These are phyloP conservation scores for Phaeosphaeriaceae sp. DNA, from an alignment of 2,329 filamentous ascomycete genomes.

Conservation along the genomic window DNA sequence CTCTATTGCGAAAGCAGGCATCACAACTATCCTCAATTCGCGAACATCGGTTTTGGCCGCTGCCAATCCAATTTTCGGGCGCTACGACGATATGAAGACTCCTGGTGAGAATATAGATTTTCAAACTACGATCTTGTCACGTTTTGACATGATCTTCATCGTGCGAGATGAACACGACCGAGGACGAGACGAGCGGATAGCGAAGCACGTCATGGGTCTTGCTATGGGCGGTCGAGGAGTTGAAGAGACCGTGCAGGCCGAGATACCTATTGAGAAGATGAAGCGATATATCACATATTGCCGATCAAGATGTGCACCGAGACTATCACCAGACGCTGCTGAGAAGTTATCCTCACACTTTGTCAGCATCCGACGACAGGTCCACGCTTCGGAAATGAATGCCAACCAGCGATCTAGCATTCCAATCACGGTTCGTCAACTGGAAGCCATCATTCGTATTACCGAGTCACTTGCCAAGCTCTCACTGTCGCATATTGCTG, in stretches of 20 bases:
- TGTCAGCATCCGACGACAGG: slow-evolving; percentile 91
- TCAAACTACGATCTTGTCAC: slow-evolving; percentile 95
- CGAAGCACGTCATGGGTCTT: slow-evolving; percentile 95
- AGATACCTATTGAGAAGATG: slow-evolving; percentile 96
- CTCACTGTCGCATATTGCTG: slow-evolving; percentile 82
- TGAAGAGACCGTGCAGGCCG: slow-evolving; percentile 82
- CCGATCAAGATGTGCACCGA: slow-evolving; percentile 90
- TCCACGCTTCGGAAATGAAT: slow-evolving; percentile 88
- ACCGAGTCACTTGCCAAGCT: slow-evolving; percentile 95
- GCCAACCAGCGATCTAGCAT: slow-evolving; percentile 91
- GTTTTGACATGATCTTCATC: slow-evolving; percentile 99
- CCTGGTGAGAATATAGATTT: slow-evolving; percentile 99
- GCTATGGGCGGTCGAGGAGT: slow-evolving; percentile 89
- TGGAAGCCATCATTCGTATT: slow-evolving; percentile 96
- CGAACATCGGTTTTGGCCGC: slow-evolving; percentile 93
- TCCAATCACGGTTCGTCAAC: slow-evolving; percentile 94
- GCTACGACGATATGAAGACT: slow-evolving; percentile 97
- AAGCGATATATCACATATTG: slow-evolving; percentile 97
- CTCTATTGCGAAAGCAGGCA: slow-evolving; percentile 97
- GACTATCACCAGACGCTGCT: slow-evolving; percentile 85
- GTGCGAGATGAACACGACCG: slow-evolving; percentile 94
- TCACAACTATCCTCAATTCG: slow-evolving; percentile 96
- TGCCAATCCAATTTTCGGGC: slow-evolving; percentile 95
- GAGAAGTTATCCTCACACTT: slow-evolving; percentile 98
- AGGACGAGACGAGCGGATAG: slow-evolving; percentile 88